Base-by-base conservation (phyloP, 768 basidiomycete species). In the Macrolepiota fuliginosa region DNA sequence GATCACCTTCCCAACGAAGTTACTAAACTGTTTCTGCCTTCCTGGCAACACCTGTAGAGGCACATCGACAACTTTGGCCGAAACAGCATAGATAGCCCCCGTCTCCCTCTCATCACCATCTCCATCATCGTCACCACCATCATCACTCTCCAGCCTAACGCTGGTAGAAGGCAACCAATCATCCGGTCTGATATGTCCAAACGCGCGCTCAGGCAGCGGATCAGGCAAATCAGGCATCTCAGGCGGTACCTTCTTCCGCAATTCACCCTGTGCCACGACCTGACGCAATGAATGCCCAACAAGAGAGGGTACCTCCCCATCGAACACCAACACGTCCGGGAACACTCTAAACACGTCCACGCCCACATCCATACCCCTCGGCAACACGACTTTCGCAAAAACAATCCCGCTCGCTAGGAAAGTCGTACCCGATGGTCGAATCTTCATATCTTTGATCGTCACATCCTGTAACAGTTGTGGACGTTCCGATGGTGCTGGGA, bases 21-120 rank as follows among this genome's bases (percentile, higher is more conserved):
- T 78, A 62, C 88, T 85, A 64, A 94, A 92, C 67, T 89, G 83
- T 63, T 80, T 84, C 71, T 92, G 82, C 46, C 92, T 81, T 5
- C 92, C 91, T 0, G 91, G 90, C 0, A 94, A 76, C 10, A 94
- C 89, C 60, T 91, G 76, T 32, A 94, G 73, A 12, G 92, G 91
- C 11, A 91, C 87, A 65, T 93, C 89, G 1, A 81, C 78, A 51
- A 94, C 81, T 64, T 80, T 79, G 7, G 92, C 90, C 0, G 81
- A 79, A 11, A 94, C 83, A 0, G 75, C 74, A 64, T 86, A 86
- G 3, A 78, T 74, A 0, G 83, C 77, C 4, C 86, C 89, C 22
- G 53, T 49, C 19, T 82, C 81, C 15, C 73, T 81, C 54, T 77
- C 81, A 29, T 73, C 74, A 24, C 39, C 32, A 46, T 76, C 81